A percentile compares a stretch with the other conserved stretches of the same genome.
phyloP scores from a whole-genome alignment of 2,329 filamentous ascomycete genomes.

The Alternaria atra region DNA sequence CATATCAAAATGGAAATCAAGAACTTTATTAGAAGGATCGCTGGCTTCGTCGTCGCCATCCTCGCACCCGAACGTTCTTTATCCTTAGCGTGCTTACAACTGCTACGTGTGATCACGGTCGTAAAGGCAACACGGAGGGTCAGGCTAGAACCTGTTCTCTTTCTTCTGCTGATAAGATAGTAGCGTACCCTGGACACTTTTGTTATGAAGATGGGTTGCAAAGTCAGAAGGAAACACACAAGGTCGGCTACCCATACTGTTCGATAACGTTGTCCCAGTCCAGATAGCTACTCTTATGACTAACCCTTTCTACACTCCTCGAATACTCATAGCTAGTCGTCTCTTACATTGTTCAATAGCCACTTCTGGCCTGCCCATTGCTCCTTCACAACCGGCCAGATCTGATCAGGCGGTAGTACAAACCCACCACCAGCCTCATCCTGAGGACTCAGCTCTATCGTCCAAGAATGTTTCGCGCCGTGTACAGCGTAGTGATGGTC shows the following conservation, averaged over 20 bases:
- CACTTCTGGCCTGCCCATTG: conserved; percentile 53
- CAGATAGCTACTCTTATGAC: background rate
- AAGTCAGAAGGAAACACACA: too few species aligned
- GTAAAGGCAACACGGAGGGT: background rate
- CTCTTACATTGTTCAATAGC: conserved; percentile 31
- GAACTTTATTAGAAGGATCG: too few species aligned
- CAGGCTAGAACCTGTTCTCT: background rate
- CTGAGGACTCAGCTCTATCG: conserved; percentile 55
- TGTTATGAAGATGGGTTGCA: too few species aligned
- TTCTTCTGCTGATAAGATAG: background rate
- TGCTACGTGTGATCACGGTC: background rate
- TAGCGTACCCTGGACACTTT: background rate
- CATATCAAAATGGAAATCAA: too few species aligned
- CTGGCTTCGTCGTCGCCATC: too few species aligned
- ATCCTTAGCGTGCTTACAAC: background rate
- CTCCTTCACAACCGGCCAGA: conserved; percentile 57
- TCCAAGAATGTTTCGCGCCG: conserved; percentile 55
- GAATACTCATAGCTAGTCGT: conserved; percentile 2
- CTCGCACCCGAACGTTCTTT: too few species aligned
- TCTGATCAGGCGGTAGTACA: conserved; percentile 58
- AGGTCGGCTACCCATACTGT: too few species aligned
- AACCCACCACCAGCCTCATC: conserved; percentile 59
- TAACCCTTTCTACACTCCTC: background rate
- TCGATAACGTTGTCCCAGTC: background rate
- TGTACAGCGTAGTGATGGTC: conserved; percentile 56